These are phyloP conservation scores for Nematodospora valgi DNA, from an alignment of 805 yeast species.

Conservation along the genomic window DNA sequence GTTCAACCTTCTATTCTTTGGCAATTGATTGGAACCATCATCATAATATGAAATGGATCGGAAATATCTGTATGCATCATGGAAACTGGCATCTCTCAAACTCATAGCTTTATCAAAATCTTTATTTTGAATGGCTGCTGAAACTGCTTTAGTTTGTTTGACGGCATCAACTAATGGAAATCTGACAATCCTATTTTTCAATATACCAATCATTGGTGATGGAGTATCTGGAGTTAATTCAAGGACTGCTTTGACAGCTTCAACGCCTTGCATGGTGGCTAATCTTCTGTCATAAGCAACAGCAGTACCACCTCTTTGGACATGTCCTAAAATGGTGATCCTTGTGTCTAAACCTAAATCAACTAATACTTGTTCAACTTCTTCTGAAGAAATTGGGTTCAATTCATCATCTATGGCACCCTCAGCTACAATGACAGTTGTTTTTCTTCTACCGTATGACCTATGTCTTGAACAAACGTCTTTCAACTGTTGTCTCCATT, in stretches of 20 bases:
- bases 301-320: conserved; percentile 81
- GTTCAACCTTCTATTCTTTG: conserved; percentile 50
- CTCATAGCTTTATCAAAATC: conserved; percentile 69
- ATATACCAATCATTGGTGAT: conserved; percentile 74
- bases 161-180: conserved; percentile 74
- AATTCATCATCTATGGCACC: conserved; percentile 75
- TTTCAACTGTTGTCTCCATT: conserved; percentile 69
- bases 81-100: conserved; percentile 67
- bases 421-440: conserved; percentile 79
- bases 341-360: conserved; percentile 73
- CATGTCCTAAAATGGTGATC: conserved; percentile 75
- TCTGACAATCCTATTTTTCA: conserved; percentile 67
- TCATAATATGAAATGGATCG: conserved; percentile 47
- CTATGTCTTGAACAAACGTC: conserved; percentile 63
- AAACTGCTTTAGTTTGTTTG: conserved; percentile 65
- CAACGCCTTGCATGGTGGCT: conserved; percentile 80
- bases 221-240: conserved; percentile 68
- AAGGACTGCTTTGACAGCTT: conserved; percentile 72
- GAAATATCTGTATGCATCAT: conserved; percentile 60
- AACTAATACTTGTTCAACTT: conserved; percentile 64
- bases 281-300: conserved; percentile 69
- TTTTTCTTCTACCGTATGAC: conserved; percentile 68
- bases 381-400: conserved; percentile 61
- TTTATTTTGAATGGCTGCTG: conserved; percentile 60
- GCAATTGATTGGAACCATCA: conserved; percentile 39